Conservation (phyloP, 2,329 filamentous ascomycete genomes). For the Penicillium griseofulvum region DNA sequence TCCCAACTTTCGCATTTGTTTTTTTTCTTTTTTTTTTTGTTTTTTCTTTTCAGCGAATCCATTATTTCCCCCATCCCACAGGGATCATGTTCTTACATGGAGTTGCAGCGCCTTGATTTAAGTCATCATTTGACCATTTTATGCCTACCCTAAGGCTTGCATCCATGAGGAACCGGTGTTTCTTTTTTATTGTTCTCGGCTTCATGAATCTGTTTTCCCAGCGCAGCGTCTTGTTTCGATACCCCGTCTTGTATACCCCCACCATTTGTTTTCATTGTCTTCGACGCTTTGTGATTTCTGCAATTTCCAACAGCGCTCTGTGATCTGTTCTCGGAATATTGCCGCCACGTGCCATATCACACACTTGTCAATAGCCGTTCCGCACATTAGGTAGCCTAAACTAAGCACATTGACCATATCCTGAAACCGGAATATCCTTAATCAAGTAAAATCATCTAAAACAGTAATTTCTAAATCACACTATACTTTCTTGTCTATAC, state of each 20-base stretch:
- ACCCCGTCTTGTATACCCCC: slow-evolving; percentile 18
- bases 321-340: neutral
- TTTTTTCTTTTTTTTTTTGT: neutral
- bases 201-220: slow-evolving; percentile 12
- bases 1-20: neutral
- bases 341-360: slow-evolving; percentile 6
- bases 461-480: neutral
- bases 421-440: neutral
- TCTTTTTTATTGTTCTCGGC: slow-evolving; percentile 4
- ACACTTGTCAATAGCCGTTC: slow-evolving; percentile 1
- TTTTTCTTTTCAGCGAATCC: slow-evolving; percentile 2
- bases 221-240: slow-evolving; percentile 17
- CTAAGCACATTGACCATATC: slow-evolving; percentile 1
- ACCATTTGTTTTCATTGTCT: slow-evolving; percentile 5
- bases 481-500: neutral
- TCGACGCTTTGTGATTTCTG: neutral
- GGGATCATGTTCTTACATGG: neutral
- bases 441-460: neutral
- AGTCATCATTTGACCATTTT: slow-evolving; percentile 2
- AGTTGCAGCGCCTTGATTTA: slow-evolving; percentile 6
- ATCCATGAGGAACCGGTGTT: slow-evolving; percentile 19
- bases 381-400: slow-evolving; percentile 7
- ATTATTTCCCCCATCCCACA: neutral
- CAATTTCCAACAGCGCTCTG: neutral
- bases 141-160: slow-evolving; percentile 9